These are phyloP conservation scores for Theobroma grandiflorum DNA, from an alignment of 441 rosid species.

Conservation along the genomic window DNA sequence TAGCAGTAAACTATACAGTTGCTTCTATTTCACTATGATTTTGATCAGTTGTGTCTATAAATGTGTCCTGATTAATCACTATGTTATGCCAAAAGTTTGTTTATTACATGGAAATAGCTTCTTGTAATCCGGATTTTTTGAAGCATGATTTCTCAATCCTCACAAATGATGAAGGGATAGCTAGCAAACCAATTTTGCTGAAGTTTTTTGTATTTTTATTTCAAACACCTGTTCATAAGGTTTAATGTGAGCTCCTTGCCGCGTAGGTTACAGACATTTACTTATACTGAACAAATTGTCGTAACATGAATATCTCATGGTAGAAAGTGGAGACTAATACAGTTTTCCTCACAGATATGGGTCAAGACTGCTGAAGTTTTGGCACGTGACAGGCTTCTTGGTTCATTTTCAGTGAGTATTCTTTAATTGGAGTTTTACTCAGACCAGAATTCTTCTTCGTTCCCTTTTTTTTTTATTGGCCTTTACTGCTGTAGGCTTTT, in stretches of 20 bases:
- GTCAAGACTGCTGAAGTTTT: constrained; percentile 92
- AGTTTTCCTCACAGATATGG: constrained; percentile 67
- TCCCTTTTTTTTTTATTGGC: background rate
- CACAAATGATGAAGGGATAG: background rate
- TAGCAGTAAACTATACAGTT: background rate
- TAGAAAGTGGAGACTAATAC: constrained; percentile 10
- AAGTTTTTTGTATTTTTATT: background rate
- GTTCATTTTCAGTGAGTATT: constrained; percentile 75
- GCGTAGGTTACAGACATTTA: background rate
- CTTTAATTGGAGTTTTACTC: background rate
- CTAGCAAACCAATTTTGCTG: background rate
- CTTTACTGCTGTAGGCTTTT: background rate
- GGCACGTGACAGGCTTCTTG: constrained; percentile 93
- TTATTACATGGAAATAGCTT: background rate
- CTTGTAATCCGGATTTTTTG: background rate
- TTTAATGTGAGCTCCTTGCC: background rate
- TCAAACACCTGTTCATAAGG: background rate
- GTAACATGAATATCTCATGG: background rate
- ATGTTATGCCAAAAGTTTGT: background rate
- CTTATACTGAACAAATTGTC: background rate
- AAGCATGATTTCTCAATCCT: background rate
- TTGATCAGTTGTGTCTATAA: background rate
- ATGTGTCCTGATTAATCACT: background rate
- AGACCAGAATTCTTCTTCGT: background rate
- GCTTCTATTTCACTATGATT: background rate